Conservation (phyloP, 495 filamentous ascomycete genomes). For the Lasiosphaeriaceae sp. region DNA sequence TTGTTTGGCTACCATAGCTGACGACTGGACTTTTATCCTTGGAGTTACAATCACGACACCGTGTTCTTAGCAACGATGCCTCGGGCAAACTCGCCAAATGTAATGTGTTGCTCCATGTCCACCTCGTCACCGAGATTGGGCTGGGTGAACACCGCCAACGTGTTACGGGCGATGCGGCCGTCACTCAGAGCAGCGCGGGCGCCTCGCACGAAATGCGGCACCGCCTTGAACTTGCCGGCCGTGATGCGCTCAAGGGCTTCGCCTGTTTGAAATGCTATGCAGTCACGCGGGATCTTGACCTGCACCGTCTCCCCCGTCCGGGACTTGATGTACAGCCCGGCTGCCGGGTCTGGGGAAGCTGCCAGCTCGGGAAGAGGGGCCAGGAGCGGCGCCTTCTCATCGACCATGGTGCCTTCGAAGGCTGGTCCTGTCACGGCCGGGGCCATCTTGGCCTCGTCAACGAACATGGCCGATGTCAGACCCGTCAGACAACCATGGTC, state of each 20-base stretch:
- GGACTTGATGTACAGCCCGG: conserved; percentile 89
- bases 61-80: conserved; percentile 81
- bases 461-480: conserved; percentile 91
- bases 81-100: conserved; percentile 85
- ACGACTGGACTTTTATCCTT: too few relatives aligned
- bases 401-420: conserved; percentile 5
- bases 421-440: conserved; percentile 31
- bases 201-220: conserved; percentile 93
- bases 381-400: conserved; percentile 21
- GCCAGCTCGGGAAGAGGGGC: conserved; percentile 64
- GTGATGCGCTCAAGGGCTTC: conserved; percentile 90
- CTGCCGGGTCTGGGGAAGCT: conserved; percentile 70
- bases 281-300: conserved; percentile 84
- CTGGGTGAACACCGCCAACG: conserved; percentile 95
- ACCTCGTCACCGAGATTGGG: conserved; percentile 88
- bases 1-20: too few relatives aligned
- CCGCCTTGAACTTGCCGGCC: conserved; percentile 80
- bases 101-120: conserved; percentile 62
- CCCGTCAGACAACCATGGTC: conserved; percentile 94
- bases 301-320: conserved; percentile 73
- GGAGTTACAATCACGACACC: conserved; percentile 26
- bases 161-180: conserved; percentile 75
- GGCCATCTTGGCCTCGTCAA: conserved; percentile 68
- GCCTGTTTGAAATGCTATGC: conserved; percentile 93
- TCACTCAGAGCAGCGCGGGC: conserved; percentile 42